Conservation (phyloP, 495 filamentous ascomycete genomes). For the Staphylotrichum longicolle region DNA sequence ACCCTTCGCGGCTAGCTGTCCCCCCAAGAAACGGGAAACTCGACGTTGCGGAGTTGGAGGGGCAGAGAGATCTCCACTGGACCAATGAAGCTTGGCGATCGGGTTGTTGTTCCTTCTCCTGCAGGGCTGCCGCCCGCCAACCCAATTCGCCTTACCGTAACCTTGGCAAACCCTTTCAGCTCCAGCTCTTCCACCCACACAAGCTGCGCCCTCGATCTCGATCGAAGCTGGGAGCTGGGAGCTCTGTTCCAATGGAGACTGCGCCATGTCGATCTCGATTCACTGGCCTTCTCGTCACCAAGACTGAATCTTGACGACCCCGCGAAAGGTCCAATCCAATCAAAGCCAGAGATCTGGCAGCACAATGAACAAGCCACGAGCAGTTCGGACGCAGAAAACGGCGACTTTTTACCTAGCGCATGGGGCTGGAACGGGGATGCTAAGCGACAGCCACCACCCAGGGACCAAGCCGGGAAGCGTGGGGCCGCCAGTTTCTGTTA, state of each 20-base stretch:
- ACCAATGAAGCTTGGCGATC: conserved; percentile 20
- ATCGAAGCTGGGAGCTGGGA: no score
- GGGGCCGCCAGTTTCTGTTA: conserved; percentile 19
- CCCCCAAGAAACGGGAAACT: not conserved
- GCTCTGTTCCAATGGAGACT: no score
- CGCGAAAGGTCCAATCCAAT: no score
- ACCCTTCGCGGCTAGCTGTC: not conserved
- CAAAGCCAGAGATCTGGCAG: no score
- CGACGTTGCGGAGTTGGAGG: not conserved
- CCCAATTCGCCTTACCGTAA: conserved; percentile 1
- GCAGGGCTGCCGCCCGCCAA: conserved; percentile 1
- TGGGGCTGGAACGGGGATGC: conserved; percentile 8
- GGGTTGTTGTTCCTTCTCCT: conserved; percentile 3
- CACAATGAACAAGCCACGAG: no score
- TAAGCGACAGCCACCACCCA: not conserved
- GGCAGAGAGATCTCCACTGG: conserved; percentile 5
- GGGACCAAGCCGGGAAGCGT: conserved; percentile 19
- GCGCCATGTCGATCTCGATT: no score
- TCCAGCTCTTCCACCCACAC: not conserved
- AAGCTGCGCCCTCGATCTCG: no score
- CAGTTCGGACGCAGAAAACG: not conserved
- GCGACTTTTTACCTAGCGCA: not conserved
- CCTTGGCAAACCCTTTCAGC: conserved; percentile 1
- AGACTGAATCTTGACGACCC: no score
- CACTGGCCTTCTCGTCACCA: no score